Conservation (phyloP, 257 asterid species). For the Ballota nigra region DNA sequence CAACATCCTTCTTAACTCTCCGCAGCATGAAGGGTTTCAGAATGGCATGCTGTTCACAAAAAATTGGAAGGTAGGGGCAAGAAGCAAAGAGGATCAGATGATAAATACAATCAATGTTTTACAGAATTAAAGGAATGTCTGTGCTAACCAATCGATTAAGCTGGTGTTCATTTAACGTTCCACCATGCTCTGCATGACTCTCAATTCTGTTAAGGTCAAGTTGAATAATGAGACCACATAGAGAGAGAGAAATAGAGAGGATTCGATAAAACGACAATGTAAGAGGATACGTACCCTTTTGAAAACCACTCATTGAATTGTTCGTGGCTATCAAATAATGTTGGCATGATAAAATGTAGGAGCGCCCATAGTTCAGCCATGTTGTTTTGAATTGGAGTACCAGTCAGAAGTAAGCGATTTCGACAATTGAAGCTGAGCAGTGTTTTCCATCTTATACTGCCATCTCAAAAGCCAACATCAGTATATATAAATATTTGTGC, state of each 20-base stretch:
- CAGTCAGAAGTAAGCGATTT: constrained; percentile 96
- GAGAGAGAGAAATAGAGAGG: background rate
- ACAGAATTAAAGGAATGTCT: constrained; percentile 10
- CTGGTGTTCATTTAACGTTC: constrained; percentile 96
- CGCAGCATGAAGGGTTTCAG: constrained; percentile 97
- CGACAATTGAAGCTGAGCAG: constrained; percentile 96
- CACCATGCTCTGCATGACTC: constrained; percentile 99
- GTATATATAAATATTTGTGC: background rate
- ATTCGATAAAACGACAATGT: constrained; percentile 8
- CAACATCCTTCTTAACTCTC: constrained; percentile 93
- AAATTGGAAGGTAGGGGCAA: constrained; percentile 7
- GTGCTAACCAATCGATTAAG: constrained; percentile 91
- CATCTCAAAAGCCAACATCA: constrained; percentile 36
- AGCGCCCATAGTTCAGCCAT: constrained; percentile 99
- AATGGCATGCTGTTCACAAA: constrained; percentile 84
- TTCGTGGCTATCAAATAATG: constrained; percentile 94
- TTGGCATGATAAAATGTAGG: constrained; percentile 97
- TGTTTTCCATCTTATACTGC: constrained; percentile 98
- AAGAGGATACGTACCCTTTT: constrained; percentile 67
- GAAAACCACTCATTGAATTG: constrained; percentile 99
- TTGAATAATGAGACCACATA: constrained; percentile 30
- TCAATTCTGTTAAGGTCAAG: constrained; percentile 61
- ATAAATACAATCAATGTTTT: background rate
- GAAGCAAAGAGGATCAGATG: background rate
- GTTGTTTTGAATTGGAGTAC: constrained; percentile 97